Base-by-base conservation (phyloP, 2,329 filamentous ascomycete genomes). In the Lachnellula cervina region DNA sequence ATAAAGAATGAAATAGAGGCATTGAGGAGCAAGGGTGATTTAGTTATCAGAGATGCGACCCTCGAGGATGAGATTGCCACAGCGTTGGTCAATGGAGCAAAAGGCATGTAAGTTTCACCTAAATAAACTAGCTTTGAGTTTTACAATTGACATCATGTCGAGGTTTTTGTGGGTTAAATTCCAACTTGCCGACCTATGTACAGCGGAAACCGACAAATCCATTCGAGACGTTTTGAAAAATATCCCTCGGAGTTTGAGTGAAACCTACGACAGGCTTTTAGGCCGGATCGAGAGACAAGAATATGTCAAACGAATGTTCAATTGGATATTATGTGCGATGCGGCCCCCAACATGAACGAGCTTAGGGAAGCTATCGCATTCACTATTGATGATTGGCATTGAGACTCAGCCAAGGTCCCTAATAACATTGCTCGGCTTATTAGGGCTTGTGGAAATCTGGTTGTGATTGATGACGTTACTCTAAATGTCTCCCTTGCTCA, bases 81-180 rank as follows among this genome's bases (percentile, higher is more conserved):
- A 9, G 45, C 50, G 9, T 25, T 57, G 3, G 32, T 28, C 25
- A 50, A 51, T n/a, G 50, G 55, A 19, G 51, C 55, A 9, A 50
- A 57, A 19, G 55, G 55, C 23, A 57, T 57, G 55, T 57, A 17
- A 13, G 40, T 28, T 19, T 49, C n/a, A 11, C 19, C 5, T 11
- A n/a, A 19, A 6, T 45, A 14, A 5, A 21, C 37, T 13, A 42
- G 28, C 17, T 25, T 32, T 32, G 28, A 32, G 28, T 32, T 32
- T 32, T 32, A 32, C 28, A 32, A 32, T 32, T 32, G 28, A 32
- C 28, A 32, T 32, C 2, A 32, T 45, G 13, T 25, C 21, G 16
- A 57, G 55, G 46, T 48, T 48, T 19, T 35, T 48, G 14, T 48
- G 46, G 46, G 46, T 48, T 48, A 32, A 48, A 11, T 32, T 48